Conservation (phyloP, 2,329 filamentous ascomycete species). For the Fusarium nurragi region DNA sequence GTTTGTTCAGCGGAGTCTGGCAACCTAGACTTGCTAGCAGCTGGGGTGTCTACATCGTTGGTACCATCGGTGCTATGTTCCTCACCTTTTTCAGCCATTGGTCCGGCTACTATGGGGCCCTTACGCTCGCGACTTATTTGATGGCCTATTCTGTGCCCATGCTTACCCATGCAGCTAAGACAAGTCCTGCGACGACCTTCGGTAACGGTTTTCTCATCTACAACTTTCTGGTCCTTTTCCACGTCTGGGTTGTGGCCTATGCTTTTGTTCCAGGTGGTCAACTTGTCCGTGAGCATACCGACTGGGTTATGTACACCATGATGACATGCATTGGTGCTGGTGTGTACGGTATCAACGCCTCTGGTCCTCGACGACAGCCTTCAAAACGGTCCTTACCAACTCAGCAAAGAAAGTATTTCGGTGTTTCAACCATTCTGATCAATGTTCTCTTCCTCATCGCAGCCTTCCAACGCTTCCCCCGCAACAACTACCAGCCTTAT, state of each 20-base stretch:
- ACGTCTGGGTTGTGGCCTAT: conserved; percentile 98
- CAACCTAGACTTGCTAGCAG: conserved; percentile 75
- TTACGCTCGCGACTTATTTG: conserved; percentile 79
- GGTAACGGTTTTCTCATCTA: conserved; percentile 90
- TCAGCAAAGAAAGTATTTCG: conserved; percentile 63
- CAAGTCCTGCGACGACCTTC: conserved; percentile 81
- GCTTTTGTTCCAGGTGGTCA: conserved; percentile 96
- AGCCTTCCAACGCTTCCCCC: conserved; percentile 90
- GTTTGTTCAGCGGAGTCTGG: conserved; percentile 79
- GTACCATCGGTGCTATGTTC: conserved; percentile 80
- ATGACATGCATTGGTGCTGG: conserved; percentile 88
- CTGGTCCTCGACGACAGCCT: conserved; percentile 55
- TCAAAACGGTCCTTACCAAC: conserved; percentile 45
- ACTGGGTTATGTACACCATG: conserved; percentile 90
- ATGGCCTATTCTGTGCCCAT: conserved; percentile 82
- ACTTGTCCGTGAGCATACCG: conserved; percentile 90
- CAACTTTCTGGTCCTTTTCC: conserved; percentile 94
- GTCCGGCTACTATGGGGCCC: conserved; percentile 87
- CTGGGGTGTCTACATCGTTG: conserved; percentile 82
- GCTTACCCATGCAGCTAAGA: conserved; percentile 78
- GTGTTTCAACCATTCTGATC: conserved; percentile 71
- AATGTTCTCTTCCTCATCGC: conserved; percentile 83
- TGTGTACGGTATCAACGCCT: conserved; percentile 74
- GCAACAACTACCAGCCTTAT: conserved; percentile 90
- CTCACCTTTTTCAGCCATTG: conserved; percentile 83